Conservation (phyloP, 75 land plant species). For the Picea sitchensis region DNA sequence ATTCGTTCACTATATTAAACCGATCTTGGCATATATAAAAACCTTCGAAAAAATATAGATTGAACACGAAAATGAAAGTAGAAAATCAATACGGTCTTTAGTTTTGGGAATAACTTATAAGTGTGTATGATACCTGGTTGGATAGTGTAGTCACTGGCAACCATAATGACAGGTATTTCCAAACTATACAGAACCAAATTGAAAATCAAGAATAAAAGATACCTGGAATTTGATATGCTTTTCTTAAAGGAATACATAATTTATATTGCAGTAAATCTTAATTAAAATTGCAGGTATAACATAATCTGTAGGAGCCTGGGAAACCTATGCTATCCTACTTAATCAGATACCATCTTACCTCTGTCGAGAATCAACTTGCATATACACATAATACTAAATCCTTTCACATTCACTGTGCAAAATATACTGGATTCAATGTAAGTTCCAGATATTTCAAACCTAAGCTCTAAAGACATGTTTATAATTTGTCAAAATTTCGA, state of each 20-base stretch:
- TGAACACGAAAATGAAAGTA: neutral
- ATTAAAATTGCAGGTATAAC: neutral
- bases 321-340: no score
- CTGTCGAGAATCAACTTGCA: no score
- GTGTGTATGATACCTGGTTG: neutral
- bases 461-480: no score
- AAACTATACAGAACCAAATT: neutral
- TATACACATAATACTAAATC: no score
- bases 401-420: no score
- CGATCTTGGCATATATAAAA: neutral
- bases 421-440: no score
- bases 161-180: neutral
- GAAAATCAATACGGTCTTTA: neutral
- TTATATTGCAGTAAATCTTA: neutral
- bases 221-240: neutral
- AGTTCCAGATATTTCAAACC: no score
- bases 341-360: no score
- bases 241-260: neutral
- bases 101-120: neutral
- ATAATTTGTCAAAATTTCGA: no score
- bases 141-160: neutral
- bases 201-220: neutral
- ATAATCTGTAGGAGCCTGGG: no score
- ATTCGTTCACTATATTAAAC: neutral
- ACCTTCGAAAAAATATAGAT: neutral